Conservation (phyloP, 2,329 filamentous ascomycete genomes). For the Xylaria polymorpha region DNA sequence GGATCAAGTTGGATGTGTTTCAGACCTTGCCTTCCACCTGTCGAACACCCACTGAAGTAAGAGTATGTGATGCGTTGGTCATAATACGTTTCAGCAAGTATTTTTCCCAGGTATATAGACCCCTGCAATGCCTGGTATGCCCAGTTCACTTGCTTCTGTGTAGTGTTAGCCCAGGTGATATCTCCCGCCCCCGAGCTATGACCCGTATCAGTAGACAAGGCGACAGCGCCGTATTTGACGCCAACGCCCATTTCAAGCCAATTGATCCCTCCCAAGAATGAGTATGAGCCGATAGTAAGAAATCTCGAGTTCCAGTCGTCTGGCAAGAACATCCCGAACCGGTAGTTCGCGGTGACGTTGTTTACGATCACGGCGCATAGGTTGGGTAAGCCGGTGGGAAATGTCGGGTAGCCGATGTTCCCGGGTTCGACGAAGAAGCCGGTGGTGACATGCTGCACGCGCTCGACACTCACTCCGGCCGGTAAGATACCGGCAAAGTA, state of each 20-base stretch:
- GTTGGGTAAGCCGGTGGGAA: constrained; percentile 42
- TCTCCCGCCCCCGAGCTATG: constrained; percentile 48
- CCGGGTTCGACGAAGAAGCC: constrained; percentile 43
- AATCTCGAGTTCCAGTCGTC: constrained; percentile 47
- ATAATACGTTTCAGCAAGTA: constrained; percentile 59
- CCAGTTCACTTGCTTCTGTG: constrained; percentile 50
- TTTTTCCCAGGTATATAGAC: constrained; percentile 58
- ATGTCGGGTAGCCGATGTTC: constrained; percentile 46
- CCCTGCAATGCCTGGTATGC: constrained; percentile 54
- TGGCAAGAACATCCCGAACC: constrained; percentile 49
- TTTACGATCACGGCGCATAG: constrained; percentile 47
- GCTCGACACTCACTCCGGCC: constrained; percentile 37
- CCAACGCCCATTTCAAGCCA: constrained; percentile 48
- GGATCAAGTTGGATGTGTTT: constrained; percentile 61
- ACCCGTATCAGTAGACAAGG: constrained; percentile 53
- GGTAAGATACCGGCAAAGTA: constrained; percentile 43
- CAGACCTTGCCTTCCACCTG: constrained; percentile 63
- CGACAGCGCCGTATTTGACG: constrained; percentile 45
- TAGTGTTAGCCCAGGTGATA: constrained; percentile 51
- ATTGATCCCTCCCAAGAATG: constrained; percentile 49
- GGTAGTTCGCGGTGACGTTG: constrained; percentile 45
- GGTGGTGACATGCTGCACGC: constrained; percentile 42
- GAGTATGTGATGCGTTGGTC: constrained; percentile 54
- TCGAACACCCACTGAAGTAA: constrained; percentile 65
- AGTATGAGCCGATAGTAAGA: constrained; percentile 45